Evolutionary conservation across 1,284 basidiomycete species (phyloP).

Genomic region (Malassezia sp.): DNA sequence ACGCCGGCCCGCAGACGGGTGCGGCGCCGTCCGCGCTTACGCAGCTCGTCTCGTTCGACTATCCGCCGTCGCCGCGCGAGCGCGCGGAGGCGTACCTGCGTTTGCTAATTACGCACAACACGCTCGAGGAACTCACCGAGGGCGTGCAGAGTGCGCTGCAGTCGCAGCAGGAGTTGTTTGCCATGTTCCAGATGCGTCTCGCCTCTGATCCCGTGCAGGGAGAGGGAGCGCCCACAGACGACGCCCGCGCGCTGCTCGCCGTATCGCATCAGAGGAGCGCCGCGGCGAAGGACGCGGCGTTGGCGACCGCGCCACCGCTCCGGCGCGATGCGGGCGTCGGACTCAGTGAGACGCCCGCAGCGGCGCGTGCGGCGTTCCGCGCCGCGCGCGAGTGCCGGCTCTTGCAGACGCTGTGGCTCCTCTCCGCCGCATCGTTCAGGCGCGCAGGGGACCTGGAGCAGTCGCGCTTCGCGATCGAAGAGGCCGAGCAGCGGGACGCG

Average conservation of each 20-base stretch:
- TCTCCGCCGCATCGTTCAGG: conserved; percentile 85
- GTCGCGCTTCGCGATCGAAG: conserved; percentile 77
- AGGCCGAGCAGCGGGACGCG: conserved; percentile 81
- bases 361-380: conserved; percentile 14
- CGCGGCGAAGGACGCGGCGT: neutral
- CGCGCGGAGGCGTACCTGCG: conserved; percentile 68
- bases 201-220: neutral
- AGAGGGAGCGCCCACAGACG: neutral
- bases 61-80: conserved; percentile 56
- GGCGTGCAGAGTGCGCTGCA: conserved; percentile 73
- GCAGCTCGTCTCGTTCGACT: conserved; percentile 50
- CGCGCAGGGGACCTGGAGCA: conserved; percentile 78
- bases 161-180: conserved; percentile 74
- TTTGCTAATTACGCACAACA: conserved; percentile 73
- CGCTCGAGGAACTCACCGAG: conserved; percentile 68
- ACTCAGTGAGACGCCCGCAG: conserved; percentile 18
- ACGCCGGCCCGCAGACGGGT: conserved; percentile 27
- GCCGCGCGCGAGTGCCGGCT: conserved; percentile 22
- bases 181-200: conserved; percentile 55
- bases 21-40: conserved; percentile 30
- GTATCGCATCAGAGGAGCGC: no score
- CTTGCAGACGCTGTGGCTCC: conserved; percentile 82
- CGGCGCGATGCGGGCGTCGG: conserved; percentile 14
- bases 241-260: neutral
- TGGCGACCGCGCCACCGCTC: neutral